These are phyloP conservation scores for Paramecium primaurelia DNA, from an alignment of 73 alveolate species.

Conservation along the genomic window DNA sequence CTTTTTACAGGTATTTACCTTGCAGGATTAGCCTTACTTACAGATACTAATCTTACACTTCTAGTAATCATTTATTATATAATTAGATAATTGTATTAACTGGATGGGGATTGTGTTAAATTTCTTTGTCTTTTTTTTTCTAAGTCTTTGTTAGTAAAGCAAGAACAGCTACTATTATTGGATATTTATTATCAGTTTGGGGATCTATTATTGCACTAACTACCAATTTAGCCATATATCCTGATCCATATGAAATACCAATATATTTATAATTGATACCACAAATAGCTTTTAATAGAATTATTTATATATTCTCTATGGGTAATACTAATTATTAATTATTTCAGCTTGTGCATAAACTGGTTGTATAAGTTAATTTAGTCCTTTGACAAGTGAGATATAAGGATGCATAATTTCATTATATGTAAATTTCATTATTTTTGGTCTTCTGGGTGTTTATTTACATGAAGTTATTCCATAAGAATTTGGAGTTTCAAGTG, in stretches of 20 bases:
- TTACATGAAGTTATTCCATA: constrained; percentile 90
- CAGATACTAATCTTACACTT: constrained; percentile 77
- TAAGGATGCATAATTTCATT: constrained; percentile 72
- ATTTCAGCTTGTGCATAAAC: constrained; percentile 83
- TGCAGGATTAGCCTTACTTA: constrained; percentile 74
- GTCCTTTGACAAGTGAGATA: constrained; percentile 76
- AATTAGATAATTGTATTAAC: constrained; percentile 66
- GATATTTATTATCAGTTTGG: constrained; percentile 92
- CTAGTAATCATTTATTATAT: not conserved
- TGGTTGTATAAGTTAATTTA: constrained; percentile 73
- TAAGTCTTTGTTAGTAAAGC: constrained; percentile 89
- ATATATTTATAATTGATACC: constrained; percentile 77
- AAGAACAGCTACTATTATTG: constrained; percentile 89
- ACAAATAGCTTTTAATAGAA: constrained; percentile 81
- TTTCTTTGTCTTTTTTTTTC: constrained; percentile 93
- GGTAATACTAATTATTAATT: not conserved
- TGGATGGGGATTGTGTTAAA: constrained; percentile 96
- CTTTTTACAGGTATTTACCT: constrained; percentile 73
- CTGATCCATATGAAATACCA: constrained; percentile 86
- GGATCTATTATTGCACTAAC: constrained; percentile 74
- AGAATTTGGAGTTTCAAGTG: constrained; percentile 91
- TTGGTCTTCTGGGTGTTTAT: constrained; percentile 83
- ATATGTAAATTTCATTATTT: constrained; percentile 75
- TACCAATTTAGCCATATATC: constrained; percentile 81
- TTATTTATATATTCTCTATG: constrained; percentile 77